Base-by-base conservation (phyloP, 2,329 filamentous ascomycete genomes). In the Thyridium curvatum region DNA sequence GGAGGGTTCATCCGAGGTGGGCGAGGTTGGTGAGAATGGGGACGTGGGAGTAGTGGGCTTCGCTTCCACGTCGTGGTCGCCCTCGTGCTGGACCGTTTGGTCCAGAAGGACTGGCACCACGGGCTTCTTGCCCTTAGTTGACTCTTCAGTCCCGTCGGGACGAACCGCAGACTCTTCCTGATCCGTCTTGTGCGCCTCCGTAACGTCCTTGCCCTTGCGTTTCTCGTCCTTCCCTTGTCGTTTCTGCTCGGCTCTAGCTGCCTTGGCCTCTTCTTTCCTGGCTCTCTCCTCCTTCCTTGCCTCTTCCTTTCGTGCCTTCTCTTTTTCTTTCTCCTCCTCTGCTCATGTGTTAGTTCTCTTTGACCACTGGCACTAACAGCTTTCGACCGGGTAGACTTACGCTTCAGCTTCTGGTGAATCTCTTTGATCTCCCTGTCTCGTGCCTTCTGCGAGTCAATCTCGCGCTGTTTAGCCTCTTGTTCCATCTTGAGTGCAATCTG, bases 401-500 rank as follows among this genome's bases (percentile, higher is more conserved):
- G 74, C 56, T 73, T 83, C 13, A 76, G 50, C 46, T 72, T 73
- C 51, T 66, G 72, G 30, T 69, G 63, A 13, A 72, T 68, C 4
- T 75, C 71, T 38, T 72, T 71, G 4, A 72, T 55, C 53, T 79
- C 74, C 43, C 61, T 69, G 35, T 76, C 71, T 10, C 70, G 64
- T 7, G 61, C 61, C 59, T 66, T 75, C 50, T 66, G 62, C 49
- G 54, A 60, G 32, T 52, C 48, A 0, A 35, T 65, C 44, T 71
- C 69, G 7, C 66, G 48, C 35, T 50, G 55, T 21, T 46, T 46
- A 8, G 49, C 53, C 31, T 87, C 79, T 44, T 79, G 69, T 43
- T 88, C 83, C 14, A 79, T 56, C 32, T 74, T 72, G 10, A 76
- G 60, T 46, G 81, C 76, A 34, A 80, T 69, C 43, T 84, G 73